phyloP scores from a whole-genome alignment of 306 rosid genomes.

The Gleditsia sinensis region DNA sequence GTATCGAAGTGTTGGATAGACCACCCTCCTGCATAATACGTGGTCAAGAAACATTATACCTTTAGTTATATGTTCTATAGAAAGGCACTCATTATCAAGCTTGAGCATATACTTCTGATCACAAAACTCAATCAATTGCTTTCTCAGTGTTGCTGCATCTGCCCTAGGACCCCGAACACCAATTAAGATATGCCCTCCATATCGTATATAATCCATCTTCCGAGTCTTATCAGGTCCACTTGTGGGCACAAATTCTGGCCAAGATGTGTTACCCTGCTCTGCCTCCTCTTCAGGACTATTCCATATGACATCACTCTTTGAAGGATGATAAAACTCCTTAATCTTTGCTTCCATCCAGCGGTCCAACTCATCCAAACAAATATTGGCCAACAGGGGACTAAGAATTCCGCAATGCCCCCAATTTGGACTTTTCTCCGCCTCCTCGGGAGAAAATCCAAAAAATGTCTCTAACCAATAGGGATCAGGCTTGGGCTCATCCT shows the following conservation, averaged over 20 bases:
- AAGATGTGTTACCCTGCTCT: conserved; percentile 90
- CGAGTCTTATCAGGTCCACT: conserved; percentile 98
- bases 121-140: conserved; percentile 87
- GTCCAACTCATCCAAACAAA: conserved; percentile 87
- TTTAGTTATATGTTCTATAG: conserved; percentile 94
- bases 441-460: conserved; percentile 94
- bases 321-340: conserved; percentile 80
- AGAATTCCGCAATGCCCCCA: conserved; percentile 97
- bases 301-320: conserved; percentile 98
- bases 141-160: conserved; percentile 79
- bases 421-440: conserved; percentile 77
- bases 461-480: conserved; percentile 92
- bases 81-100: conserved; percentile 91
- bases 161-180: conserved; percentile 95
- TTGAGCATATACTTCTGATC: conserved; percentile 90
- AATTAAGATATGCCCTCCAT: conserved; percentile 89
- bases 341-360: conserved; percentile 94
- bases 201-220: conserved; percentile 83
- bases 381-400: conserved; percentile 79
- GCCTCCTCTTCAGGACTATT: conserved; percentile 78
- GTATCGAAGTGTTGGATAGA: conserved; percentile 93
- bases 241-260: conserved; percentile 99
- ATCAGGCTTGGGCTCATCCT: conserved; percentile 97
- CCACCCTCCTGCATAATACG: conserved; percentile 89
- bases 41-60: conserved; percentile 97